phyloP scores from a whole-genome alignment of 2,329 filamentous ascomycete species.

The Ascochyta lentis region DNA sequence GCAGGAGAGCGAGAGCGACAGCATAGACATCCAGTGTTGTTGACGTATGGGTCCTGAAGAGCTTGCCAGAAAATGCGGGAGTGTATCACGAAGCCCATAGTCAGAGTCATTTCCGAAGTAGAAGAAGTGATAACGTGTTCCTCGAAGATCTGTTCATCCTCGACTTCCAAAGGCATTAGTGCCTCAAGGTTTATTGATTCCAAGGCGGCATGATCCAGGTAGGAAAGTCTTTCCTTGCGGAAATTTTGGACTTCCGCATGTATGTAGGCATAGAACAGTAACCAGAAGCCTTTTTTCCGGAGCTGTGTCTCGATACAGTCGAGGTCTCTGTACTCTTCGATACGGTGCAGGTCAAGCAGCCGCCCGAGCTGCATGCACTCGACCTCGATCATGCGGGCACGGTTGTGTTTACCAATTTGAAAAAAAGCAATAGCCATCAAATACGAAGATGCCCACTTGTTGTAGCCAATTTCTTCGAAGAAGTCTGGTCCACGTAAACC shows the following conservation, averaged over 20 bases:
- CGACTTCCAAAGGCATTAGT: conserved; percentile 6
- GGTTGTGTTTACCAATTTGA: conserved; percentile 15
- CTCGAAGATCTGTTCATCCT: too few relatives aligned
- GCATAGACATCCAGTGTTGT: conserved; percentile 1
- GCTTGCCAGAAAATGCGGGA: conserved; percentile 12
- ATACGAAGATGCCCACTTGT: conserved; percentile 16
- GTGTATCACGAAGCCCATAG: conserved; percentile 4
- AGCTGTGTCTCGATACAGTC: conserved; percentile 13
- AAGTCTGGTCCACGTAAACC: conserved; percentile 4
- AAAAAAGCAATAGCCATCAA: conserved; percentile 16
- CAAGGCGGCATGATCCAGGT: conserved; percentile 3
- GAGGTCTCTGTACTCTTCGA: conserved; percentile 1
- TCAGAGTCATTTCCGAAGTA: not conserved
- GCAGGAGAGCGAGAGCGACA: not conserved
- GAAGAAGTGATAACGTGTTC: not conserved
- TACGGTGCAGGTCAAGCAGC: conserved; percentile 8
- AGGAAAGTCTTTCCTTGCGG: conserved; percentile 13
- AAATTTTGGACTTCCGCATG: conserved; percentile 11
- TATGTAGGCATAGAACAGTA: conserved; percentile 10
- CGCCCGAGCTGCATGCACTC: conserved; percentile 10
- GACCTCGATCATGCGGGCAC: conserved; percentile 17
- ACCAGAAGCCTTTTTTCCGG: conserved; percentile 11
- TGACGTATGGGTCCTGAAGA: not conserved
- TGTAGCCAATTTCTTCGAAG: conserved; percentile 8
- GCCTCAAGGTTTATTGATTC: conserved; percentile 1